phyloP scores from a whole-genome alignment of 2,329 filamentous ascomycete genomes.

The Pleurostoma richardsiae region DNA sequence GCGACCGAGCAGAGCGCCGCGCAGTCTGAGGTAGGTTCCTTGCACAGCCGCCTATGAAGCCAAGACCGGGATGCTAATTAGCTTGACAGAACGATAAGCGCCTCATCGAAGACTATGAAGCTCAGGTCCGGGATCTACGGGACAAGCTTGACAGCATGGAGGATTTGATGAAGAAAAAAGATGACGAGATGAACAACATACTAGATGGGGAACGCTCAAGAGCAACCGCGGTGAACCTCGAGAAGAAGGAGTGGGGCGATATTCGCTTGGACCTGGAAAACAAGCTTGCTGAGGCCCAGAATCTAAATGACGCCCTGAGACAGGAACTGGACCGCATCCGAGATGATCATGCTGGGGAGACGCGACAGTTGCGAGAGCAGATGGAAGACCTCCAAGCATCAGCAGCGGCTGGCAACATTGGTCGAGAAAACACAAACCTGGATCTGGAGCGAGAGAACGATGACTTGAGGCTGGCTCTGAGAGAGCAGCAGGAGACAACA shows the following conservation, averaged over 20 bases:
- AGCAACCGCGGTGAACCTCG: constrained; percentile 45
- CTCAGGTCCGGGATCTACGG: constrained; percentile 69
- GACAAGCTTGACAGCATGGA: constrained; percentile 71
- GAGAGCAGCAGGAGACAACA: constrained; percentile 75
- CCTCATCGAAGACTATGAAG: constrained; percentile 72
- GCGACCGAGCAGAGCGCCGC: constrained; percentile 23
- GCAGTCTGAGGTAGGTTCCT: constrained; percentile 30
- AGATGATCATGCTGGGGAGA: constrained; percentile 59
- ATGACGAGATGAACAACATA: constrained; percentile 60
- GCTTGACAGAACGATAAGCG: constrained; percentile 57
- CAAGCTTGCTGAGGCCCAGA: constrained; percentile 69
- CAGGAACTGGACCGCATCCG: constrained; percentile 72
- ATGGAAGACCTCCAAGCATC: constrained; percentile 47
- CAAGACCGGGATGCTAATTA: no score
- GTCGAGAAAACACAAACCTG: constrained; percentile 29
- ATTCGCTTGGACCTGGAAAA: constrained; percentile 63
- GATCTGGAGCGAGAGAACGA: constrained; percentile 66
- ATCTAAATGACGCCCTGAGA: constrained; percentile 73
- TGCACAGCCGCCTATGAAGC: no score
- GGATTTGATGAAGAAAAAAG: constrained; percentile 58
- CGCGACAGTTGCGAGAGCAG: constrained; percentile 58
- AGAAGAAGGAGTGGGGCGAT: constrained; percentile 68
- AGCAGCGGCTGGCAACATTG: constrained; percentile 14
- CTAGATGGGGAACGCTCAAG: constrained; percentile 54
- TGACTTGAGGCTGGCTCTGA: constrained; percentile 57